Evolutionary conservation across 1,284 basidiomycete species (phyloP).

Genomic region (Blastosporella zonata): DNA sequence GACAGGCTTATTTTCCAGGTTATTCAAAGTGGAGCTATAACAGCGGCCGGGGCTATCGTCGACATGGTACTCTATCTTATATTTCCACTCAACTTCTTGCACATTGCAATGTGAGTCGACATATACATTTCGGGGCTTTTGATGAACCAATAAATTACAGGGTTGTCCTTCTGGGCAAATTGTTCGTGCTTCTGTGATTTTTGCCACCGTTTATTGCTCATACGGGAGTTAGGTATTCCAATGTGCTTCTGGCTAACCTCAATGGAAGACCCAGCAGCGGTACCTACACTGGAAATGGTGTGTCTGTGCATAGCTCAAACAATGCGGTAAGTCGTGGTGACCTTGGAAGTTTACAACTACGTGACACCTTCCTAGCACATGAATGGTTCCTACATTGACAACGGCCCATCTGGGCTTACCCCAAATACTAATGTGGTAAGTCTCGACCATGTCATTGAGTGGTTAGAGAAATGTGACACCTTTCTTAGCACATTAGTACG

Average conservation of each 20-base stretch:
- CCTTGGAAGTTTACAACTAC: neutral
- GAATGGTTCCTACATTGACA: too few species aligned
- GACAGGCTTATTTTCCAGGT: constrained; percentile 3
- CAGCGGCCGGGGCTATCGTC: neutral
- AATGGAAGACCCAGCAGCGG: neutral
- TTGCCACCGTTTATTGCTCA: neutral
- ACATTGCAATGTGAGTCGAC: neutral
- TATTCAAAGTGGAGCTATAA: neutral
- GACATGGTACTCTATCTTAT: constrained; percentile 3
- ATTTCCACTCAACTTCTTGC: neutral
- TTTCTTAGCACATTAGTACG: constrained; percentile 1
- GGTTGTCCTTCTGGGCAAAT: neutral
- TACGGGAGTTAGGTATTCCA: neutral
- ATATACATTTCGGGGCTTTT: neutral
- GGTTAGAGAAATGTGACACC: neutral
- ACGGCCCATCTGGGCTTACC: too few species aligned
- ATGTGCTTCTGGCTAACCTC: constrained; percentile 3
- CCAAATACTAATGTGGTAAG: too few species aligned
- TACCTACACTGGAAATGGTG: neutral
- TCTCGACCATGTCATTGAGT: too few species aligned
- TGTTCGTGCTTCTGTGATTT: neutral
- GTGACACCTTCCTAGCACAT: too few species aligned
- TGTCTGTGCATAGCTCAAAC: neutral
- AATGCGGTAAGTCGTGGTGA: constrained; percentile 1
- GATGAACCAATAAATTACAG: neutral